These are phyloP conservation scores for Przewalskia tangutica DNA, from an alignment of 257 asterid species.

Conservation along the genomic window DNA sequence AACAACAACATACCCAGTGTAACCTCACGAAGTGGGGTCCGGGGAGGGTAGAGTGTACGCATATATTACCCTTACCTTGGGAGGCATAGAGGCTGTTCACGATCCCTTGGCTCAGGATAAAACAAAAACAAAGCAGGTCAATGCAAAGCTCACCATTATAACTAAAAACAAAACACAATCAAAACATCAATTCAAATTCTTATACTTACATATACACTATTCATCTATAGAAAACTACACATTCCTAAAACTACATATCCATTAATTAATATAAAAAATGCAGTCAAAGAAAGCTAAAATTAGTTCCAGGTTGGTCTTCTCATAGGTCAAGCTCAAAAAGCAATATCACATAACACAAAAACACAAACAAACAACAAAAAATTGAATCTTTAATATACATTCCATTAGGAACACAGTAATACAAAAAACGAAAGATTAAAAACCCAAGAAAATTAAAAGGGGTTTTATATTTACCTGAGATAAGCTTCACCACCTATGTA, in stretches of 20 bases:
- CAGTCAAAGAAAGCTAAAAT: background rate
- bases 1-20: too few species aligned
- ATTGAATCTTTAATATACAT: background rate
- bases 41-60: too few species aligned
- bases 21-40: too few species aligned
- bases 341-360: background rate
- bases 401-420: background rate
- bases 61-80: too few species aligned
- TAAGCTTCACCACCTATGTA: background rate
- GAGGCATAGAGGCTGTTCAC: too few species aligned
- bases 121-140: too few species aligned
- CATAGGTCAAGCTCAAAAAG: background rate
- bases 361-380: background rate
- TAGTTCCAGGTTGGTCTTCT: background rate
- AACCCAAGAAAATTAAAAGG: background rate
- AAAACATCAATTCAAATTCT: background rate
- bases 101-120: too few species aligned
- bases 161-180: background rate
- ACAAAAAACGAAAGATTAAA: background rate
- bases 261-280: background rate
- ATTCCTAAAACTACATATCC: background rate
- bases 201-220: background rate
- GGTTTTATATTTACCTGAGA: background rate
- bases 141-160: background rate
- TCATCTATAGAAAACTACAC: background rate